Base-by-base conservation (phyloP, 2,329 filamentous ascomycete genomes). In the Hypoxylon sp. region DNA sequence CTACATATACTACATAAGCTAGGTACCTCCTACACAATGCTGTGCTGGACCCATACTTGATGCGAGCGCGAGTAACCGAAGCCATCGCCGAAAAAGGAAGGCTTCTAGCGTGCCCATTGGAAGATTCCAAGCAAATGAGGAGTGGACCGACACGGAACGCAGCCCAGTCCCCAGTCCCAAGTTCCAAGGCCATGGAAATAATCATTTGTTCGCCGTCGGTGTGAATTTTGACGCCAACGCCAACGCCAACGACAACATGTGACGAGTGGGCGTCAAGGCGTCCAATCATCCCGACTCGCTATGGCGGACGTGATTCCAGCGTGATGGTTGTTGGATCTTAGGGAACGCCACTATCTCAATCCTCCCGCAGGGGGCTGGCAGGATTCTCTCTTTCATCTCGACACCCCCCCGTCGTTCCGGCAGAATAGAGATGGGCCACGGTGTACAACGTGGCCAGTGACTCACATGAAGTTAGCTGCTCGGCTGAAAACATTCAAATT, bases 121-220 rank as follows among this genome's bases (percentile, higher is more conserved):
- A 66, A 68, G 39, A 56, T 37, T 44, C 44, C 28, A 41, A 59
- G 56, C 24, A 43, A 60, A 49, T 39, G 57, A 62, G 58, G 44
- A 56, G 62, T 65, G 63, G 62, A 54, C 30, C 57, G 63, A 39
- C 65, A 62, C 15, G 28, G 50, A 49, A 65, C 26, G 65, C 65
- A 62, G 43, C 62, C 65, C 57, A 34, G 56, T 56, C 61, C n/a
- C 37, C 37, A 41, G 37, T 41, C 37, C 37, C 37, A n/a, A 28
- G 59, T 56, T 65, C 65, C 65, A 60, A 66, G 47, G 65, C 59
- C 56, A 56, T 68, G 65, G 65, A 56, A 68, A 63, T 44, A 57
- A 44, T 30, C 50, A 46, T 49, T 59, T 41, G 37, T 19, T 46
- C 24, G 65, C 63, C 59, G 59, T 59, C 62, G 41, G 51, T 63